These are phyloP conservation scores for Talaromyces wortmannii DNA, from an alignment of 495 filamentous ascomycete species.

Conservation along the genomic window DNA sequence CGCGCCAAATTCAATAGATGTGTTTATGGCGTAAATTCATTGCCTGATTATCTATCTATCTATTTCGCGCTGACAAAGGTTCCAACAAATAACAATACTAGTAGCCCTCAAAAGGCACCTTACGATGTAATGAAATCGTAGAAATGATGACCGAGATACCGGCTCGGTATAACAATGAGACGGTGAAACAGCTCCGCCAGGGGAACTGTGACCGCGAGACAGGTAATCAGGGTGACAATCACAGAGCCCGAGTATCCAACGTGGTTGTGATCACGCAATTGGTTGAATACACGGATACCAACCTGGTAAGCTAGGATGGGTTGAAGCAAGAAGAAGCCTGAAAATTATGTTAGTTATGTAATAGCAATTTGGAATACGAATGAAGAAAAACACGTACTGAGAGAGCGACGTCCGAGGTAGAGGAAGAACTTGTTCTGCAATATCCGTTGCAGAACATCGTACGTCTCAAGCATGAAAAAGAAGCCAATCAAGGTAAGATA, in stretches of 20 bases:
- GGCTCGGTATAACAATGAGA: background rate
- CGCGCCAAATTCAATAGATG: no score
- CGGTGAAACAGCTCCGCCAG: slow-evolving; percentile 4
- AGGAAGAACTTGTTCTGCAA: slow-evolving; percentile 8
- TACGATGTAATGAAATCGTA: slow-evolving; percentile 11
- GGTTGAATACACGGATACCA: slow-evolving; percentile 2
- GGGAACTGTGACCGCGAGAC: background rate
- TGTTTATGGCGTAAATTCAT: no score
- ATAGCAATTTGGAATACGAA: background rate
- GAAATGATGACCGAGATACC: slow-evolving; percentile 1
- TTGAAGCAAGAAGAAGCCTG: slow-evolving; percentile 5
- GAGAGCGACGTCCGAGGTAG: slow-evolving; percentile 2
- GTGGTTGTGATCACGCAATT: background rate
- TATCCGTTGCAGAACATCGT: slow-evolving; percentile 15
- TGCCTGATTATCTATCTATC: no score
- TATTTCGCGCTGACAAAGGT: no score
- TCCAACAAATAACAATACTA: no score
- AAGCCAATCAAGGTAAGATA: slow-evolving; percentile 24
- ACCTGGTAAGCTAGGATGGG: slow-evolving; percentile 2
- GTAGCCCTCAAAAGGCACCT: slow-evolving; percentile 21
- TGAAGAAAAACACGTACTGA: background rate
- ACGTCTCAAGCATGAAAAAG: slow-evolving; percentile 20
- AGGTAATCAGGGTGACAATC: slow-evolving; percentile 4
- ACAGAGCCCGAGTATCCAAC: background rate
- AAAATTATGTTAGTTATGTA: background rate